Percentiles rank a stretch among this genome's conserved stretches.
phyloP scores from a whole-genome alignment of 2,329 filamentous ascomycete genomes.

The Mycocentrospora acerina region DNA sequence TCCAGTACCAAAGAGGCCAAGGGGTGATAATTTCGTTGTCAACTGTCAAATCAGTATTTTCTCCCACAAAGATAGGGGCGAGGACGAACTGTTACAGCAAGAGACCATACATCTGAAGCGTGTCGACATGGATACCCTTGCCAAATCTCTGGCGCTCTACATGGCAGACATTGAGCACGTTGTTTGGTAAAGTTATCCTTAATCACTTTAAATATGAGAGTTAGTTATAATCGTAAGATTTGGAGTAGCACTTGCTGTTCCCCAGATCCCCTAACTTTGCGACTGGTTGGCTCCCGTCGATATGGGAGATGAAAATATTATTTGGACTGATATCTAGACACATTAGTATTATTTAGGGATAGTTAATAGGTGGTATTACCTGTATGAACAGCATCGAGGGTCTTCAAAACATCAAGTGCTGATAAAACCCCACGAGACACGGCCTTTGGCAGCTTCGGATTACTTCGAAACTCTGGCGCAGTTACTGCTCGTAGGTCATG shows the following conservation, averaged over 20 bases:
- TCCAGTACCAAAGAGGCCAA: conserved; percentile 13
- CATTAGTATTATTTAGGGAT: neutral
- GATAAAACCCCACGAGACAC: conserved; percentile 1
- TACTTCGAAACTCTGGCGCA: neutral
- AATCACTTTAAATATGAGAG: conserved; percentile 4
- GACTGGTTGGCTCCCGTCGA: neutral
- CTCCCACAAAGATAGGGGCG: neutral
- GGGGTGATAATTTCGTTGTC: conserved; percentile 11
- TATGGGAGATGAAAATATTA: neutral
- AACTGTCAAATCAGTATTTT: conserved; percentile 13
- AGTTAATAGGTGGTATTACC: too few relatives aligned
- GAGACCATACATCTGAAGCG: neutral
- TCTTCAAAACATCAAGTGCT: conserved; percentile 1
- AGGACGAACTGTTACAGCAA: neutral
- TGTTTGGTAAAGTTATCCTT: conserved; percentile 2
- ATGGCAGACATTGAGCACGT: conserved; percentile 4
- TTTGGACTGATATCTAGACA: conserved; percentile 1
- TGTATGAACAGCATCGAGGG: neutral
- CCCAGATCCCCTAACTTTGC: conserved; percentile 1
- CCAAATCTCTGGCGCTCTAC: conserved; percentile 2
- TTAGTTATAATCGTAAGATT: neutral
- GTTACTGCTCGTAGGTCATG: conserved; percentile 6
- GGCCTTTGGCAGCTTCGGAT: neutral
- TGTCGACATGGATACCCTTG: neutral
- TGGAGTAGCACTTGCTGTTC: neutral